These are phyloP conservation scores for Coemansia sp. DNA, from an alignment of 371 early-diverging fungal species.

Conservation along the genomic window DNA sequence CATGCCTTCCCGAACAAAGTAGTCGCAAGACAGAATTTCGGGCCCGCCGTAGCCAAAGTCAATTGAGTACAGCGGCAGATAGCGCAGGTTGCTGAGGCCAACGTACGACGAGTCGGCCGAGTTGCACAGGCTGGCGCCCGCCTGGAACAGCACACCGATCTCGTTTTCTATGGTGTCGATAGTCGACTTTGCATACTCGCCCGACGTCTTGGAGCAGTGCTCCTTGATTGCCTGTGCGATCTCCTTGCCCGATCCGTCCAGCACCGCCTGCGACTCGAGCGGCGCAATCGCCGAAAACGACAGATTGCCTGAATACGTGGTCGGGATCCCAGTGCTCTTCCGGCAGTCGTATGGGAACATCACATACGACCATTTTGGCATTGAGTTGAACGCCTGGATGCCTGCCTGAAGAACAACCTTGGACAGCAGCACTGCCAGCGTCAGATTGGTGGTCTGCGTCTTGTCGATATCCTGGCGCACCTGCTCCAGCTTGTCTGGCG, in stretches of 20 bases:
- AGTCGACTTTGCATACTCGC: constrained; percentile 22
- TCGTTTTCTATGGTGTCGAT: constrained; percentile 31
- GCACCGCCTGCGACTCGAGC: constrained; percentile 2
- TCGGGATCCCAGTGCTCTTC: constrained; percentile 21
- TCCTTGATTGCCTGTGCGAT: constrained; percentile 29
- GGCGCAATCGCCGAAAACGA: constrained; percentile 28
- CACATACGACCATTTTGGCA: constrained; percentile 24
- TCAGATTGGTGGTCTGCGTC: constrained; percentile 18
- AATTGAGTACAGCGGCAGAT: constrained; percentile 26
- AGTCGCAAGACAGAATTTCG: constrained; percentile 22
- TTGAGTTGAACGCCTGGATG: constrained; percentile 4
- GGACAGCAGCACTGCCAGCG: constrained; percentile 20
- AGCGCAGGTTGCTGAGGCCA: constrained; percentile 29
- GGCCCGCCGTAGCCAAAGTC: constrained; percentile 46
- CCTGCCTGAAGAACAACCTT: constrained; percentile 30
- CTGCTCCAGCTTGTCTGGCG: constrained; percentile 16
- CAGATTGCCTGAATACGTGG: constrained; percentile 27
- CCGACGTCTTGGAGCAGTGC: constrained; percentile 7
- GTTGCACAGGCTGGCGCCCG: constrained; percentile 26
- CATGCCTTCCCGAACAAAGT: constrained; percentile 37
- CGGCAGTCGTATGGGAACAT: constrained; percentile 41
- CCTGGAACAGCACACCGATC: constrained; percentile 29
- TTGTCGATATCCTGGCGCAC: constrained; percentile 34
- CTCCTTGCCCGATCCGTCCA: constrained; percentile 11
- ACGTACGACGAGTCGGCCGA: constrained; percentile 23